Evolutionary conservation across 352 stramenopile genomes (phyloP), one percentile per base, ranked within the genome.

Genomic region (Elongisporangium undulatum): DNA sequence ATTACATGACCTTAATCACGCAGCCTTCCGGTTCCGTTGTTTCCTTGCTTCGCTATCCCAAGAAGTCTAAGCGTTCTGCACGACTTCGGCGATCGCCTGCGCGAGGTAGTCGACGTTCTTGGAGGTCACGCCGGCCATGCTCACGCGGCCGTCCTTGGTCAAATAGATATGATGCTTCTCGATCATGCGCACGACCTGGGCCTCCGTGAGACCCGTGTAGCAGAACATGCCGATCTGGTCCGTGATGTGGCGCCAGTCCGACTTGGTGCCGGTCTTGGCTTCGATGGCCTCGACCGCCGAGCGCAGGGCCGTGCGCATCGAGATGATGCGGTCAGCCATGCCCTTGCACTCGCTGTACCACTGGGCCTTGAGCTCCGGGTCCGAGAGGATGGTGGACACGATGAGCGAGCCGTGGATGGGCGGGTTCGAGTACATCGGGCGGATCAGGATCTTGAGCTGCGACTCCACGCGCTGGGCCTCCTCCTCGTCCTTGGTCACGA

Each of bases 161-260:
- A 99, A 86, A 81, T 99, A 99, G 71, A 99, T 98, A 74, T 98
- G 95, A 74, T 99, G 96, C 69, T 97, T 86, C 58, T 92, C 82
- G 48, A 97, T 98, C 75, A 99, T 91, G 68, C 82, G 82, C 54
- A 89, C 76, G 45, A 98, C 94, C 72, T 99, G 93, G 20, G 98
- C 92, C 66, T 97, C 89, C 48, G 80, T 96, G 52, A 99, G 79
- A 19, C 97, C 97, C 48, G 95, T 99, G 82, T 95, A 99, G 71
- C 95, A 98, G 85, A 99, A 99, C 97, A 99, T 99, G 62, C 97
- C 96, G 68, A 99, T 99, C 78, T 99, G 97, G 59, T 98, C 95
- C 20, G 93, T 99, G 71, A 99, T 98, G 79, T 99, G 97, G 66
- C 93, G 74, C 97, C 97, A 99, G 72, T 97, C 87, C 61, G 69